Conservation (phyloP, 106 monocot genomes). For the Dioscorea alata region DNA sequence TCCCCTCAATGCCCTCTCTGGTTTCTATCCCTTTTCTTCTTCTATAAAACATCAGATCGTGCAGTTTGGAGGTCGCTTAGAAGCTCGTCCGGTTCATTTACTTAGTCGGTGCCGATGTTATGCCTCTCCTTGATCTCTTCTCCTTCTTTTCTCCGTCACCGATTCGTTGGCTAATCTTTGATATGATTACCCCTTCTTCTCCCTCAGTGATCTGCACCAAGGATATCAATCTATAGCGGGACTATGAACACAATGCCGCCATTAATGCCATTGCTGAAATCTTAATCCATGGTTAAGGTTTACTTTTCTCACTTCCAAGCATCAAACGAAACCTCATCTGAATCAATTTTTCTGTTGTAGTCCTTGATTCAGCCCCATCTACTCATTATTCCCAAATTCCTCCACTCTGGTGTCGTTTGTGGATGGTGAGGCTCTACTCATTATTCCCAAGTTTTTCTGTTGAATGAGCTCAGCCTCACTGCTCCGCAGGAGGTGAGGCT, state of each 20-base stretch:
- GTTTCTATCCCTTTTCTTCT: no score
- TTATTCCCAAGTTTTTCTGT: constrained; percentile 70
- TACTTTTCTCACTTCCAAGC: no score
- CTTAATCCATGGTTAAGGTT: no score
- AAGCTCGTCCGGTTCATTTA: constrained; percentile 54
- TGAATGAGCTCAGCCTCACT: constrained; percentile 55
- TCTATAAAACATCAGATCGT: no score
- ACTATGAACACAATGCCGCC: constrained; percentile 49
- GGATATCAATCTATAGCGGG: constrained; percentile 62
- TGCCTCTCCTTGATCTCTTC: neutral
- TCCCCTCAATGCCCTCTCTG: no score
- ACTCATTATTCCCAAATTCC: constrained; percentile 2
- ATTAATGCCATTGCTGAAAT: no score
- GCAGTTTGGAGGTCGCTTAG: no score
- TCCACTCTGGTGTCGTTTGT: constrained; percentile 65
- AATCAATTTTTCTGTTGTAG: no score
- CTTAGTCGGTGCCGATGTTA: constrained; percentile 73
- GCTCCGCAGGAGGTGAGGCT: constrained; percentile 66
- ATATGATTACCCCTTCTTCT: neutral
- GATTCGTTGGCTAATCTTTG: no score
- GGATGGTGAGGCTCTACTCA: no score
- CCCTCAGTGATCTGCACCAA: constrained; percentile 50
- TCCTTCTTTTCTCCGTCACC: neutral
- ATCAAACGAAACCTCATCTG: no score
- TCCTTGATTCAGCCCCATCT: no score